Percentiles rank a stretch among this genome's conserved stretches.
phyloP scores from a whole-genome alignment of 2,329 filamentous ascomycete genomes.

The Juglanconis sp. region DNA sequence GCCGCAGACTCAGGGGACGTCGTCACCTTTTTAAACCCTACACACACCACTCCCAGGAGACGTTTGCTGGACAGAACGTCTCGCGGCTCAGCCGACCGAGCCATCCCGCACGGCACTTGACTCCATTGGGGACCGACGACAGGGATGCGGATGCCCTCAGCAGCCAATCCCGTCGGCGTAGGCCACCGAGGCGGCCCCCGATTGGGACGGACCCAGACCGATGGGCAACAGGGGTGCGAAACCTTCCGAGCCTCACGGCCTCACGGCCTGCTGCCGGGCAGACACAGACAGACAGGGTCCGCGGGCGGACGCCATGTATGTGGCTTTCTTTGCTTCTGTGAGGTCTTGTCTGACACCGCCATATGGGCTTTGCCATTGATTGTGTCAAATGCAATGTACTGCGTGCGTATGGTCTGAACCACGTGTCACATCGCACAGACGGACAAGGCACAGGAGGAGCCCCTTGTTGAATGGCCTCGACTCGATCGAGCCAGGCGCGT shows the following conservation, averaged over 20 bases:
- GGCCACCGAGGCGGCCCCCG: conserved; percentile 9
- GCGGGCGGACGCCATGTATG: no score
- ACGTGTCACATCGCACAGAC: no score
- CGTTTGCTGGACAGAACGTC: neutral
- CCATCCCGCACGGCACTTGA: conserved; percentile 1
- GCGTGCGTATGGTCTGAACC: no score
- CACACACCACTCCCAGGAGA: neutral
- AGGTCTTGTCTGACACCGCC: no score
- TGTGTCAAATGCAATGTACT: no score
- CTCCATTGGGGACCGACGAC: conserved; percentile 14
- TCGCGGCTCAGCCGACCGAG: conserved; percentile 8
- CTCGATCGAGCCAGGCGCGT: no score
- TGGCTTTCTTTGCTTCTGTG: no score
- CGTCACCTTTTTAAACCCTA: neutral
- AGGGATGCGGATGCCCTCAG: neutral
- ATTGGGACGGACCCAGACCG: conserved; percentile 2
- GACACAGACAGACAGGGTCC: neutral
- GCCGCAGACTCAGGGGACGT: neutral
- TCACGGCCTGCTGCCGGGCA: neutral
- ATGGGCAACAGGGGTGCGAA: neutral
- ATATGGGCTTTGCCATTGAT: no score
- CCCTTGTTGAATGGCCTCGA: no score
- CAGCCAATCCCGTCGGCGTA: conserved; percentile 11
- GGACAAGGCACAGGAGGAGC: no score
- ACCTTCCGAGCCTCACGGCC: neutral